Evolutionary conservation across 176 grass and related monocot genomes (phyloP), one percentile per base, ranked within the genome.

Genomic region (Lolium multiflorum): DNA sequence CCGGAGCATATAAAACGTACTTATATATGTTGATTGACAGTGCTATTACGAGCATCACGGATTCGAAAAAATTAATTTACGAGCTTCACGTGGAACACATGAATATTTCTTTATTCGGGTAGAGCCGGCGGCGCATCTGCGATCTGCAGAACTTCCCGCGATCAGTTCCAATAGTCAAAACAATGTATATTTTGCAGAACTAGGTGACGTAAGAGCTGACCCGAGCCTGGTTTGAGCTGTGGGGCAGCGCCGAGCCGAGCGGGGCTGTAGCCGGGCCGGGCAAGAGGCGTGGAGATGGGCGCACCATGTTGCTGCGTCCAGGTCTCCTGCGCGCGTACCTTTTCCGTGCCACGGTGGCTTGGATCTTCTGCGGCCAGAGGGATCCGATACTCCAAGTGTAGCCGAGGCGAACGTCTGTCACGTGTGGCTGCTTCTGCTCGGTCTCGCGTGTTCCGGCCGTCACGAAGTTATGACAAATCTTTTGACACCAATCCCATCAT

Each of bases 241-340:
- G n/a, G 3, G 58, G 81, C 51, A 21, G 81, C 47, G 69, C 54
- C n/a, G 78, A 81, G 28, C 7, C 14, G 5, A 13, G 3, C 38
- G 7, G 39, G 6, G 12, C 2, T 1, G 6, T 31, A 17, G 20
- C 0, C 2, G 25, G 67, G 14, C 12, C 37, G 50, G 2, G 51
- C 10, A 0, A 39, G 41, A 9, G 69, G 21, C 55, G 81, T 84
- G 87, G 81, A 59, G 50, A 26, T 0, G 3, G 79, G 49, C 78
- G 71, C 48, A 47, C 72, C 86, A 83, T 62, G 86, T 82, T 59
- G 31, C n/a, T 1, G 26, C 56, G 16, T 73, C 17, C 46, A 9
- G n/a, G 60, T 20, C 16, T 21, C 48, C 49, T 59, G 80, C 11
- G 6, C 12, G 9, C 7, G 50, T 41, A 69, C 62, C 50, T 1